Evolutionary conservation across 2,329 filamentous ascomycete genomes (phyloP).

Genomic region (Apiospora aurea): DNA sequence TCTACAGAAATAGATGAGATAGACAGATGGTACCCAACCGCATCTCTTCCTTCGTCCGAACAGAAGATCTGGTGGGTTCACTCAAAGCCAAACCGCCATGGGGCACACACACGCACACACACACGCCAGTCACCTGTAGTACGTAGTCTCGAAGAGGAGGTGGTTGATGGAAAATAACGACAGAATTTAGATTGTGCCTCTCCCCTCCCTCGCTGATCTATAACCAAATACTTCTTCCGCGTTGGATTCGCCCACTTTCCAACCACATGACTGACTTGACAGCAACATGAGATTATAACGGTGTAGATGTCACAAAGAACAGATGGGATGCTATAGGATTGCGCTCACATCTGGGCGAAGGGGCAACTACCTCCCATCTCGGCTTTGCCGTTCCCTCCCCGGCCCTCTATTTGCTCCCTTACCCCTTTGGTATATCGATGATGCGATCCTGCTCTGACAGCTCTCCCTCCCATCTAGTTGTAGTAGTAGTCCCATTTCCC

Average conservation of each 20-base stretch:
- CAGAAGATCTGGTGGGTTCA: neutral
- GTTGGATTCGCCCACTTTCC: neutral
- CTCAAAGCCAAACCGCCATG: neutral
- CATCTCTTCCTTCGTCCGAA: neutral
- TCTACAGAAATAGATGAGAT: neutral
- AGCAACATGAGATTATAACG: neutral
- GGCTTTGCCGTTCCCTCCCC: neutral
- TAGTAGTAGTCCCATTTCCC: slow-evolving; percentile 6
- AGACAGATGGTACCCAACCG: neutral
- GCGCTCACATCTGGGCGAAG: neutral
- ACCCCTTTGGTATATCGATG: slow-evolving; percentile 1
- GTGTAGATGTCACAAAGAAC: neutral
- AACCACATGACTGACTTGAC: neutral
- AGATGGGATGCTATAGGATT: neutral
- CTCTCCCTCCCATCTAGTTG: neutral
- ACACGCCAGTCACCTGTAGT: neutral
- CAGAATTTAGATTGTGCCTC: slow-evolving; percentile 8
- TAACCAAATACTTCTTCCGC: neutral
- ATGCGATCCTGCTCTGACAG: neutral
- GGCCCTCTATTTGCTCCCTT: neutral
- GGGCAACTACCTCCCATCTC: slow-evolving; percentile 2
- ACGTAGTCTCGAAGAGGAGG: too few species aligned
- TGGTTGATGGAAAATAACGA: neutral
- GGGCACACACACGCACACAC: neutral
- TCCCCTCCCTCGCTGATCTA: neutral